These are phyloP conservation scores for Vishniacozyma victoriae DNA, from an alignment of 768 basidiomycete species.

Conservation along the genomic window DNA sequence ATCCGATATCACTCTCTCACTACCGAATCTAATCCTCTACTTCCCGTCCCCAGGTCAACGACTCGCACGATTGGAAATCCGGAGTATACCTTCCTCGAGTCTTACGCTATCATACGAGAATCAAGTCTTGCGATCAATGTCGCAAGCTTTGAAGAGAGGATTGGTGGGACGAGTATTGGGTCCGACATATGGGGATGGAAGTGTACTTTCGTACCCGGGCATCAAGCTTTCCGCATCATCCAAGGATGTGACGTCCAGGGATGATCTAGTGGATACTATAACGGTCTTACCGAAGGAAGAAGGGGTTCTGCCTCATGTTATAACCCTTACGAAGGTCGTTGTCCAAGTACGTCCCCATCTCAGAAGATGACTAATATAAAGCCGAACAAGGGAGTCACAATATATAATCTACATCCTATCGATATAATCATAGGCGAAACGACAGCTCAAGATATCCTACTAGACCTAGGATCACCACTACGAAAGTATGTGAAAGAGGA, in stretches of 20 bases:
- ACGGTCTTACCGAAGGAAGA: conserved; percentile 15
- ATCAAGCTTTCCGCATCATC: too few species aligned
- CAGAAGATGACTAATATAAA: too few species aligned
- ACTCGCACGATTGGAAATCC: conserved; percentile 21
- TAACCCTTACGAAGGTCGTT: too few species aligned
- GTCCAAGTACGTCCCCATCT: too few species aligned
- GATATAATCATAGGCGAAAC: conserved; percentile 66
- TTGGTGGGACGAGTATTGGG: conserved; percentile 32
- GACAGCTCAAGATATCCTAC: conserved; percentile 70
- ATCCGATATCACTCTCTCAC: conserved; percentile 28
- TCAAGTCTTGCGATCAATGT: conserved; percentile 13
- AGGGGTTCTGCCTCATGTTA: too few species aligned
- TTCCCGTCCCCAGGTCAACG: conserved; percentile 32
- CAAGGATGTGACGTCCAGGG: too few species aligned
- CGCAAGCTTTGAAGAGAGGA: conserved; percentile 15
- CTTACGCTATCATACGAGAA: conserved; percentile 21
- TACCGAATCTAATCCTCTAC: conserved; percentile 28
- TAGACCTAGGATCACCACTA: conserved; percentile 72
- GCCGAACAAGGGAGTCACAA: conserved; percentile 32
- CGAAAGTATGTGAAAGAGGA: conserved; percentile 82
- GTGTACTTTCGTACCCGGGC: conserved; percentile 42
- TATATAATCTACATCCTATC: conserved; percentile 49
- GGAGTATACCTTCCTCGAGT: background rate
- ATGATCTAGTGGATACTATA: conserved; percentile 21
- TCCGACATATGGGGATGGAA: conserved; percentile 28